Evolutionary conservation across 352 stramenopile genomes (phyloP).

Genomic region (Globisporangium polare): DNA sequence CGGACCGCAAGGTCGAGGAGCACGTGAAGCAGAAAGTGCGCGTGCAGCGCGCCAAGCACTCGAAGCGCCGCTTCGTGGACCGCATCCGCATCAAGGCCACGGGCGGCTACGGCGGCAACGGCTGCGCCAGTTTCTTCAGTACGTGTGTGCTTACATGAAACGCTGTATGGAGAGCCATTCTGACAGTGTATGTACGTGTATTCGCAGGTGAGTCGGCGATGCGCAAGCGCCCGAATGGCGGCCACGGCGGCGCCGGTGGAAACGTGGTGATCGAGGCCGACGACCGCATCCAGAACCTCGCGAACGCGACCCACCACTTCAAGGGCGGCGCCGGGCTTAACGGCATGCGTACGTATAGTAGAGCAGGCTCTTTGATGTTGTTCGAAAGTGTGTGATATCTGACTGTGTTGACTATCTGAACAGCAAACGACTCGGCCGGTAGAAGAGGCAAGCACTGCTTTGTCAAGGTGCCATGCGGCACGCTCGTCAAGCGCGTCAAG

Average conservation of each 20-base stretch:
- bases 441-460: conserved; percentile 74
- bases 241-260: conserved; percentile 78
- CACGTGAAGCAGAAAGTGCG: conserved; percentile 87
- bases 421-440: conserved; percentile 77
- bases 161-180: background rate
- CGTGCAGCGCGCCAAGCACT: conserved; percentile 77
- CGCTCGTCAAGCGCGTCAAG: conserved; percentile 84
- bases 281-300: conserved; percentile 77
- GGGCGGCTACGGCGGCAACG: conserved; percentile 84
- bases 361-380: background rate
- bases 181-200: background rate
- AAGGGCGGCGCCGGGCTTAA: conserved; percentile 72
- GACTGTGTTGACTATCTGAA: conserved; percentile 7
- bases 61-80: conserved; percentile 89
- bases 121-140: conserved; percentile 86
- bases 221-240: conserved; percentile 78
- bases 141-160: conserved; percentile 2
- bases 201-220: conserved; percentile 47
- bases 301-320: conserved; percentile 83
- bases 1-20: conserved; percentile 57
- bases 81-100: conserved; percentile 88
- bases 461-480: conserved; percentile 84
- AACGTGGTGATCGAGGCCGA: conserved; percentile 76
- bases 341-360: conserved; percentile 85
- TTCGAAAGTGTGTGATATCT: background rate